Evolutionary conservation across 1,139 yeast genomes (phyloP).

Genomic region (Geotrichum reessii): DNA sequence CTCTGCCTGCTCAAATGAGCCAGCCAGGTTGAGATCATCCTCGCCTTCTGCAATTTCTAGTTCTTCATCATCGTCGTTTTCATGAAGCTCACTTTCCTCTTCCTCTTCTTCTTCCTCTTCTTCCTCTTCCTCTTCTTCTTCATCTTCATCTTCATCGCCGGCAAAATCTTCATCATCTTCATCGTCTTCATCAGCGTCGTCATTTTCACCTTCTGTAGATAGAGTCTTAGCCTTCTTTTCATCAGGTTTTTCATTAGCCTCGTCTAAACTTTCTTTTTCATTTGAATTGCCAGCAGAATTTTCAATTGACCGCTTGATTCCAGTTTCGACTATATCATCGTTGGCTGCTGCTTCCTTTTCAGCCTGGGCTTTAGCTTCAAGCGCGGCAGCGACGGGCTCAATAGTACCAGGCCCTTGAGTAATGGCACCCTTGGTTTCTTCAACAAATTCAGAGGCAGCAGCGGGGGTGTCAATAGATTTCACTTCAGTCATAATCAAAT

Average conservation of each 20-base stretch:
- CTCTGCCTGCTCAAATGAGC: not conserved
- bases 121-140: not conserved
- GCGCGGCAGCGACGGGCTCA: not conserved
- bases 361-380: not conserved
- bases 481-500: not conserved
- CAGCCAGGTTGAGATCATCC: not conserved
- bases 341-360: not conserved
- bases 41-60: not conserved
- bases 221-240: not conserved
- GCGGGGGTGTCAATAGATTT: not conserved
- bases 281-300: not conserved
- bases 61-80: not conserved
- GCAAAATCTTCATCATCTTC: constrained; percentile 1
- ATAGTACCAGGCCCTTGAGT: not conserved
- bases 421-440: not conserved
- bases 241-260: not conserved
- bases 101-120: not conserved
- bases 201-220: not conserved
- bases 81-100: not conserved
- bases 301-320: not conserved
- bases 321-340: not conserved
- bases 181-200: not conserved
- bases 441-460: not conserved
- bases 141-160: not conserved
- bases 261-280: not conserved